Conservation (phyloP, 1,284 basidiomycete species). For the Heterobasidion annosum region DNA sequence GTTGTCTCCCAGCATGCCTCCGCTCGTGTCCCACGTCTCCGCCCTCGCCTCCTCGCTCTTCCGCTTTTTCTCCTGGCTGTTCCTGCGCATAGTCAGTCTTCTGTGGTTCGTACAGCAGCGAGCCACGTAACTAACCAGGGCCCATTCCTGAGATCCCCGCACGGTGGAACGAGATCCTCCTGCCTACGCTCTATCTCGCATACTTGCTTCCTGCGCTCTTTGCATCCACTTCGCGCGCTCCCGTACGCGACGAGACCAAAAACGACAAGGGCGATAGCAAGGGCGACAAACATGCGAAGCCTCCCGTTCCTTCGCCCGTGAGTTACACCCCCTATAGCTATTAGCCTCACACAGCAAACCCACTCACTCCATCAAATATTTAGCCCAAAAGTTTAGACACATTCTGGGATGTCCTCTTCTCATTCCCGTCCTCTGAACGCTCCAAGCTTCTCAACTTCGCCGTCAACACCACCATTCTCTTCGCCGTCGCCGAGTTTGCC, state of each 20-base stretch:
- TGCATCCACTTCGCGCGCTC: neutral
- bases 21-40: neutral
- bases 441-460: conserved; percentile 29
- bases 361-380: neutral
- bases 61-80: neutral
- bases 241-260: neutral
- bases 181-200: neutral
- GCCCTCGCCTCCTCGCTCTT: neutral
- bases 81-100: neutral
- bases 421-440: conserved; percentile 33
- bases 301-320: neutral
- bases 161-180: neutral
- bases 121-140: neutral
- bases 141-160: neutral
- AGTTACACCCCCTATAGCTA: neutral
- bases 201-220: neutral
- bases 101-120: neutral
- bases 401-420: conserved; percentile 22
- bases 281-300: neutral
- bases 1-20: neutral
- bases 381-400: neutral
- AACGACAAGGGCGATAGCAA: neutral
- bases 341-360: neutral
- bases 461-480: conserved; percentile 43
- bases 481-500: conserved; percentile 42